Evolutionary conservation across 1,284 basidiomycete genomes (phyloP).

Genomic region (Pholiota adiposa): DNA sequence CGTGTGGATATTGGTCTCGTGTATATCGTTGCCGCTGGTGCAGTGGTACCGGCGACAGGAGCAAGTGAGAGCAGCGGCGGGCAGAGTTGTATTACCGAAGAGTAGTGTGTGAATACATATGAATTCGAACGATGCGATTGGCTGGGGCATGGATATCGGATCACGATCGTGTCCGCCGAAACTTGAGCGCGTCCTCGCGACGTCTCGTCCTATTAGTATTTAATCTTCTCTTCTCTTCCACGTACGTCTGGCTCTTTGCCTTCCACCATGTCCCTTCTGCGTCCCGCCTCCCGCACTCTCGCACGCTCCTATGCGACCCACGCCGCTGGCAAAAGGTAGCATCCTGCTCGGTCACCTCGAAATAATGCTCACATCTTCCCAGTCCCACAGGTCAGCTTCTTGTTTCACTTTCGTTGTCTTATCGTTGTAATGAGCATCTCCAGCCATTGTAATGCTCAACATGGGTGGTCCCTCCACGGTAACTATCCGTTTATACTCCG

Average conservation of each 20-base stretch:
- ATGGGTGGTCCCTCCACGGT: conserved; percentile 98
- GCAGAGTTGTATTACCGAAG: conserved; percentile 18
- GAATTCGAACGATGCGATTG: conserved; percentile 17
- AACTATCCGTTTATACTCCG: conserved; percentile 31
- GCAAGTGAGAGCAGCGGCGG: conserved; percentile 22
- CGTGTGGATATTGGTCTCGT: conserved; percentile 51
- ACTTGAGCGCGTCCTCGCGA: neutral
- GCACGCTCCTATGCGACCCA: conserved; percentile 38
- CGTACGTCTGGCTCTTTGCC: conserved; percentile 7
- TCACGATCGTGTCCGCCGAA: conserved; percentile 9
- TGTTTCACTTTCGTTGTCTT: conserved; percentile 5
- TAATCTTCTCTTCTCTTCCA: conserved; percentile 13
- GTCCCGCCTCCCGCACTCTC: conserved; percentile 24
- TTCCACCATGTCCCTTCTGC: conserved; percentile 23
- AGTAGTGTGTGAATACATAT: conserved; percentile 17
- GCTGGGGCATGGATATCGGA: conserved; percentile 6
- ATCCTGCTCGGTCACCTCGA: conserved; percentile 14
- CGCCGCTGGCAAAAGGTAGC: conserved; percentile 40
- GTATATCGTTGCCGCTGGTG: conserved; percentile 45
- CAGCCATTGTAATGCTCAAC: conserved; percentile 96
- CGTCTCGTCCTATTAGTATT: conserved; percentile 8
- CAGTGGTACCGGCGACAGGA: conserved; percentile 40
- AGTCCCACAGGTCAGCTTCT: conserved; percentile 63
- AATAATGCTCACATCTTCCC: conserved; percentile 12
- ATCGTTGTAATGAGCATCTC: conserved; percentile 16